Conservation (phyloP, 2,329 filamentous ascomycete genomes). For the Aspergillus quadricinctus region DNA sequence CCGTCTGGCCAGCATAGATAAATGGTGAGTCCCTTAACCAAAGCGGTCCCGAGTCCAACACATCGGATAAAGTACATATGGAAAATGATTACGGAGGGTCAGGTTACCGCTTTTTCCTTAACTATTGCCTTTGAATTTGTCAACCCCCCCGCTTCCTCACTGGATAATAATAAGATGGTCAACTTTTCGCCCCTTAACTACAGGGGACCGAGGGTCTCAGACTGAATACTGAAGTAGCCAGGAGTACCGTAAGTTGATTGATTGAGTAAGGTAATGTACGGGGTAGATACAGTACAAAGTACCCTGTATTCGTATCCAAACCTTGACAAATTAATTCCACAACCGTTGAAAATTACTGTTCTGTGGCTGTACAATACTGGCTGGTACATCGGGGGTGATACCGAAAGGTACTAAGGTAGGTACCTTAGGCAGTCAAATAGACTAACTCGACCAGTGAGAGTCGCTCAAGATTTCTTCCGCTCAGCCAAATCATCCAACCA, state of each 20-base stretch:
- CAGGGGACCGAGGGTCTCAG: neutral
- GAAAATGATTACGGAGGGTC: neutral
- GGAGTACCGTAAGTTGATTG: neutral
- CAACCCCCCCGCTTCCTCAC: neutral
- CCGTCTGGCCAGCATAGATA: conserved; percentile 1
- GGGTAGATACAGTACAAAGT: neutral
- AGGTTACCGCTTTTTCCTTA: neutral
- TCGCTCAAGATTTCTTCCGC: neutral
- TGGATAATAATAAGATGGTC: neutral
- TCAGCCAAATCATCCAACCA: neutral
- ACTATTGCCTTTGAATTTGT: neutral
- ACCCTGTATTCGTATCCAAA: no score
- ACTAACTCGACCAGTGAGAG: neutral
- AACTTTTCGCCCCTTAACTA: neutral
- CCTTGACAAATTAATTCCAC: no score
- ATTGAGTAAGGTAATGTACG: neutral
- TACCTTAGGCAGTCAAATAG: neutral
- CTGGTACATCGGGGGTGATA: neutral
- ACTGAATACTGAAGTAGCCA: neutral
- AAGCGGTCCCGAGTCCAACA: neutral
- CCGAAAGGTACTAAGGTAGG: neutral
- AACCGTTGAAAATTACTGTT: neutral
- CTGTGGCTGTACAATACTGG: neutral
- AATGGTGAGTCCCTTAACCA: neutral
- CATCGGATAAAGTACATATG: neutral